Evolutionary conservation across 2,329 filamentous ascomycete species (phyloP).

Genomic region (Ceratocystis colombiana): DNA sequence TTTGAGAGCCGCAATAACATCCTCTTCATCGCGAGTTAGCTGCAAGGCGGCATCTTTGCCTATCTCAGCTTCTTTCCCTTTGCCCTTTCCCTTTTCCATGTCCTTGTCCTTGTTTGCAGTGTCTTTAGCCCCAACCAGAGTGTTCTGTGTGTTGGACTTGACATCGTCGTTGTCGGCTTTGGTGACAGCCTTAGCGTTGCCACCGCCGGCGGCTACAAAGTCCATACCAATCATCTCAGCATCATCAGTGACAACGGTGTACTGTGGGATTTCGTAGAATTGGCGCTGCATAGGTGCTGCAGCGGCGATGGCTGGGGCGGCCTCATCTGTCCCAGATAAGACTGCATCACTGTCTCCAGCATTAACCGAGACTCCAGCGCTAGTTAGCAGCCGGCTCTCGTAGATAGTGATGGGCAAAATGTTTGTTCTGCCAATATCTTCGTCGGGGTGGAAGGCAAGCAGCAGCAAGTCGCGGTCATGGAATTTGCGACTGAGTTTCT

Average conservation of each 20-base stretch:
- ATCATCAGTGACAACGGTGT: slow-evolving; percentile 84
- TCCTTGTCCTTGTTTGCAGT: slow-evolving; percentile 31
- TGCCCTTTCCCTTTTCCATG: slow-evolving; percentile 27
- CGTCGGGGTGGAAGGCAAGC: slow-evolving; percentile 69
- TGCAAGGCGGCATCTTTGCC: slow-evolving; percentile 30
- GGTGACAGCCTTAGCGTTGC: slow-evolving; percentile 60
- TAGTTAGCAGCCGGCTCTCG: slow-evolving; percentile 46
- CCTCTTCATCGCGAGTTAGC: slow-evolving; percentile 50
- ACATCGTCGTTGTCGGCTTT: slow-evolving; percentile 31
- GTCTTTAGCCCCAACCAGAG: neutral
- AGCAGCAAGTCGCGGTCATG: slow-evolving; percentile 85
- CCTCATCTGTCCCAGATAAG: slow-evolving; percentile 44
- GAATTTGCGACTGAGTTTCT: slow-evolving; percentile 60
- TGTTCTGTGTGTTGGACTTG: slow-evolving; percentile 15
- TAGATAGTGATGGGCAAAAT: slow-evolving; percentile 86
- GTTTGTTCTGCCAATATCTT: slow-evolving; percentile 47
- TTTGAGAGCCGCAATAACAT: slow-evolving; percentile 57
- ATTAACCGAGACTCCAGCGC: slow-evolving; percentile 49
- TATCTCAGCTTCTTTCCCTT: slow-evolving; percentile 29
- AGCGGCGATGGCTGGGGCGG: slow-evolving; percentile 39
- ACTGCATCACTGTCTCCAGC: slow-evolving; percentile 46
- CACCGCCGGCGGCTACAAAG: slow-evolving; percentile 75
- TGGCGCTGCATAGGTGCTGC: slow-evolving; percentile 50
- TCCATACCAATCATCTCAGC: slow-evolving; percentile 97
- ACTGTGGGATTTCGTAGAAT: slow-evolving; percentile 68